These are phyloP conservation scores for Penicillium steckii DNA, from an alignment of 495 filamentous ascomycete genomes.

Conservation along the genomic window DNA sequence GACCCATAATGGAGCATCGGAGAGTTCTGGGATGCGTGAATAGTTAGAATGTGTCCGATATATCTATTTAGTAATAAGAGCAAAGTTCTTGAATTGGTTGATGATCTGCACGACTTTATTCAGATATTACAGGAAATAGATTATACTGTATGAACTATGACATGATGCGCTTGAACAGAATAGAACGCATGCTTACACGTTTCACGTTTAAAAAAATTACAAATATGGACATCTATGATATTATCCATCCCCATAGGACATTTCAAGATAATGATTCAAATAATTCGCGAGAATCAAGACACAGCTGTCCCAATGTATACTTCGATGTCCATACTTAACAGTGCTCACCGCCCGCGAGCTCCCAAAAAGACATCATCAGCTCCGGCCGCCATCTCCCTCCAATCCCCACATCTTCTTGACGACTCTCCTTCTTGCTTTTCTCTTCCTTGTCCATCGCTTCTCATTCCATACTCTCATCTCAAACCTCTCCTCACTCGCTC, in stretches of 20 bases:
- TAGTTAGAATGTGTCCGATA: conserved; percentile 1
- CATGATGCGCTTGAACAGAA: background rate
- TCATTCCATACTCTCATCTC: conserved; percentile 2
- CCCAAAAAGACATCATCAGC: conserved; percentile 21
- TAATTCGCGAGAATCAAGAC: background rate
- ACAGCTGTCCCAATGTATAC: background rate
- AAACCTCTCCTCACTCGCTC: background rate
- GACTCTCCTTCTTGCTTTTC: conserved; percentile 1
- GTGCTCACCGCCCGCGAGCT: conserved; percentile 23
- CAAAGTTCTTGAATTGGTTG: background rate
- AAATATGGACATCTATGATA: too few relatives aligned
- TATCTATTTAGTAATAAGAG: background rate
- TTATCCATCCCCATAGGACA: too few relatives aligned
- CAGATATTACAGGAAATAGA: background rate
- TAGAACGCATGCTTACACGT: too few relatives aligned
- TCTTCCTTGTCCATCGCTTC: background rate
- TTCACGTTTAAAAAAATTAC: too few relatives aligned
- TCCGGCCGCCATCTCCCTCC: conserved; percentile 7
- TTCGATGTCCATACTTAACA: too few relatives aligned
- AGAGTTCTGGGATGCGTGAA: conserved; percentile 1
- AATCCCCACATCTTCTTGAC: conserved; percentile 10
- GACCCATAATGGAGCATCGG: conserved; percentile 3
- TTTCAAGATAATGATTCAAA: too few relatives aligned
- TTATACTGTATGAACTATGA: background rate
- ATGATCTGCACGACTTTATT: background rate